Conservation (phyloP, 495 filamentous ascomycete species). For the Filosporella fistucella region DNA sequence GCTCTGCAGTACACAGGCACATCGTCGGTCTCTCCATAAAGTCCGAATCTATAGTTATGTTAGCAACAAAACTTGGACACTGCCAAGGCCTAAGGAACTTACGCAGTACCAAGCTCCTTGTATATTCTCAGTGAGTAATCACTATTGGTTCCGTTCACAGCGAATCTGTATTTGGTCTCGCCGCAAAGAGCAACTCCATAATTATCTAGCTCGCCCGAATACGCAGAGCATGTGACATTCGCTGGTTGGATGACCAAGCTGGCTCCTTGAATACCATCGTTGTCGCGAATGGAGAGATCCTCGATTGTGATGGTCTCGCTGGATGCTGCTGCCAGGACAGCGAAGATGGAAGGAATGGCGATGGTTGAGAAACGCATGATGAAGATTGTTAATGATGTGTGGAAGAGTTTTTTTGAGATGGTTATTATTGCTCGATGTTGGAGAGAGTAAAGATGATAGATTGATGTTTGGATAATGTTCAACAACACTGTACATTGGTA, state of each 20-base stretch:
- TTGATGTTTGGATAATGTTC: too few relatives aligned
- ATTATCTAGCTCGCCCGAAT: background rate
- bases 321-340: background rate
- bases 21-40: conserved; percentile 1
- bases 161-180: background rate
- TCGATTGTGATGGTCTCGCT: background rate
- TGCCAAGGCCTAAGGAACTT: background rate
- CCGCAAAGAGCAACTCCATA: background rate
- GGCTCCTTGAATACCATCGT: background rate
- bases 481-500: too few relatives aligned
- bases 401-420: too few relatives aligned
- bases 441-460: too few relatives aligned
- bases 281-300: conserved; percentile 1
- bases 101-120: conserved; percentile 4
- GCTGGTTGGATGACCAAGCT: background rate
- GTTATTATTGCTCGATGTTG: too few relatives aligned
- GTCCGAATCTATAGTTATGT: background rate
- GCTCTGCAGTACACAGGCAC: background rate
- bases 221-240: conserved; percentile 4
- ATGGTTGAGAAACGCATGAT: conserved; percentile 16
- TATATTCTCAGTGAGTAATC: background rate
- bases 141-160: background rate
- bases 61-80: background rate
- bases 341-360: conserved; percentile 6
- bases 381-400: background rate